Evolutionary conservation across 2,329 filamentous ascomycete species (phyloP), one percentile per base, ranked within the genome.

Genomic region (Rosellinia necatrix): DNA sequence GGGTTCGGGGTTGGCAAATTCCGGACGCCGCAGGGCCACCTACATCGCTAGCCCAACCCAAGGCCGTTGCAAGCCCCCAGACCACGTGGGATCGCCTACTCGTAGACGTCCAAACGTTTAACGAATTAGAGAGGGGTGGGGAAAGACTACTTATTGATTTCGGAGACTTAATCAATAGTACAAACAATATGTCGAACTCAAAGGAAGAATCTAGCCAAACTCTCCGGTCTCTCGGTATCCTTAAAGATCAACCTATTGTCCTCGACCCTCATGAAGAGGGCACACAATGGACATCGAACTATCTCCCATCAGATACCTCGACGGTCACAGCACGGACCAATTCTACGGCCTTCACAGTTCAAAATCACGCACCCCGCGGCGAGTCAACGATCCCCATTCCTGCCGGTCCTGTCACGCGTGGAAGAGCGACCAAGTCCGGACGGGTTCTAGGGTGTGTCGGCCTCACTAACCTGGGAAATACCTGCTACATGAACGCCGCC

Each of bases 401-500:
- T 3, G 76, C 80, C 4, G 81, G 81, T 1, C 75, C 80, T 6
- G 77, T 89, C 59, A 92, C 90, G 0, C 82, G 92, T 63, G 91
- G 91, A 37, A 83, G 90, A 53, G 76, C 82, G 6, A 84, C 85
- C 61, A 88, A 85, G 64, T 83, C 86, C 34, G 89, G 89, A 8
- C 85, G 86, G 59, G 84, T 85, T 10, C 74, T 86, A 29, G 94
- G 94, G 27, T 88, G 87, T 35, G 89, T 92, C 37, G 94, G 94
- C 29, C 77, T 99, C 49, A 86, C 84, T 61, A 99, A 99, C 68
- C 77, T 99, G 12, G 94, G 94, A 44, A 99, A 99, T 68, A 97
- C 94, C 0, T 99, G 94, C 75, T 99, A 99, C 76, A 97, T 97
- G 92, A 97, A 97, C 73, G 96, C 93, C 19, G 94, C 94, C 8